Evolutionary conservation across 345 rosid genomes (phyloP), one percentile per base, ranked within the genome.

Genomic region (Clarkia xantiana): DNA sequence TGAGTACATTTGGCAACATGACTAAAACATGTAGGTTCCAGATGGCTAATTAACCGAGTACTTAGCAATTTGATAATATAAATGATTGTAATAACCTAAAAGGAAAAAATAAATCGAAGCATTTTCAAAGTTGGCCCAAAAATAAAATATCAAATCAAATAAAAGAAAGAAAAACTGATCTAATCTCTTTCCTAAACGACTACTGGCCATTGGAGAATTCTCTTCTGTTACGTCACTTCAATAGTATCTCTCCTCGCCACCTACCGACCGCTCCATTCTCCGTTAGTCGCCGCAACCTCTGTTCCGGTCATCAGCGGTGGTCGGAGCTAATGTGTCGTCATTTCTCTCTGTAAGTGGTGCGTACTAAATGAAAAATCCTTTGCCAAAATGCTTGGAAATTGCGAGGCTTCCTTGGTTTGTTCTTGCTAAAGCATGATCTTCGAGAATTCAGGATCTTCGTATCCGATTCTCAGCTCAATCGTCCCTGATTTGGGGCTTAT

Each of bases 341-440:
- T 47, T 47, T 34, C 20, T 47, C 38, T 34, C 38, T 39, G 51
- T 39, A 47, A 19, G n/a, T n/a, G n/a, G n/a, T n/a, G n/a, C n/a
- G n/a, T n/a, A n/a, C n/a, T n/a, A n/a, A n/a, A n/a, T n/a, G n/a
- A n/a, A n/a, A n/a, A n/a, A n/a, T n/a, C n/a, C n/a, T n/a, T n/a
- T n/a, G n/a, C n/a, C n/a, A n/a, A n/a, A 20, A 6, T 20, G 14
- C 38, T 47, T 18, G 11, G 36, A 47, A 46, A 15, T 18, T 45
- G 49, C 36, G 13, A n/a, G 25, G 51, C 51, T 14, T 17, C 10
- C 1, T 9, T 6, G 8, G 15, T 14, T 9, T 8, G 25, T 5
- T 14, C 12, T 6, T 47, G 38, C 51, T 47, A 39, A 47, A 20
- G 4, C 16, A 13, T 20, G 16, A 14, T 17, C 51, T 5, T 20